Conservation (phyloP, 148 eudicot species). For the Cornus suecica region DNA sequence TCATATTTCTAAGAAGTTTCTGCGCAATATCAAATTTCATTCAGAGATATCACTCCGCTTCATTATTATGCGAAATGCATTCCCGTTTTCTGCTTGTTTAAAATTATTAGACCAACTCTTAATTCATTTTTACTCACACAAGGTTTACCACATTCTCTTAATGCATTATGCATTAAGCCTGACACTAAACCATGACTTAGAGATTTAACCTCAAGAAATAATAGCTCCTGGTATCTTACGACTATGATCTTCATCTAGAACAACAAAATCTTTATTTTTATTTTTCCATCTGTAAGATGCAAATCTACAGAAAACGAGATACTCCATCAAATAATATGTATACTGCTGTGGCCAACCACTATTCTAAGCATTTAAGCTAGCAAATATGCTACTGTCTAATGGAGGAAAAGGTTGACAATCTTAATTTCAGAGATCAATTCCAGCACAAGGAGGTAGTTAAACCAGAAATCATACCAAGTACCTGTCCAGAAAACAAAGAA, state of each 20-base stretch:
- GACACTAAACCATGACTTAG: neutral
- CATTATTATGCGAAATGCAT: neutral
- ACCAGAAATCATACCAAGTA: conserved; percentile 16
- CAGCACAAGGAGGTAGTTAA: conserved; percentile 1
- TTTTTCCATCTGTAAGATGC: neutral
- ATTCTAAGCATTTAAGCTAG: neutral
- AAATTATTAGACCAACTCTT: neutral
- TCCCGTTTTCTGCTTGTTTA: neutral
- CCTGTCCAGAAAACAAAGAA: conserved; percentile 91
- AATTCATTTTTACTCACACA: neutral
- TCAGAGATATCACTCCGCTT: neutral
- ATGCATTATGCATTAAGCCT: no score
- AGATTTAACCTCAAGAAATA: neutral
- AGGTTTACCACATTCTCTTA: neutral
- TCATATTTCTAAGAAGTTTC: neutral
- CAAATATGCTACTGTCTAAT: neutral
- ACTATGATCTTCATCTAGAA: neutral
- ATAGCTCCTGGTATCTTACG: neutral
- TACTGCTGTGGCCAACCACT: neutral
- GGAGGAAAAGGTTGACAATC: neutral
- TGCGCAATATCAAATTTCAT: neutral
- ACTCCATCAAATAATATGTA: neutral
- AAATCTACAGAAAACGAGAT: neutral
- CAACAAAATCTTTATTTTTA: conserved; percentile 1
- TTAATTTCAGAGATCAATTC: neutral